Conservation (phyloP, 768 basidiomycete genomes). For the Lactifluus volemus region DNA sequence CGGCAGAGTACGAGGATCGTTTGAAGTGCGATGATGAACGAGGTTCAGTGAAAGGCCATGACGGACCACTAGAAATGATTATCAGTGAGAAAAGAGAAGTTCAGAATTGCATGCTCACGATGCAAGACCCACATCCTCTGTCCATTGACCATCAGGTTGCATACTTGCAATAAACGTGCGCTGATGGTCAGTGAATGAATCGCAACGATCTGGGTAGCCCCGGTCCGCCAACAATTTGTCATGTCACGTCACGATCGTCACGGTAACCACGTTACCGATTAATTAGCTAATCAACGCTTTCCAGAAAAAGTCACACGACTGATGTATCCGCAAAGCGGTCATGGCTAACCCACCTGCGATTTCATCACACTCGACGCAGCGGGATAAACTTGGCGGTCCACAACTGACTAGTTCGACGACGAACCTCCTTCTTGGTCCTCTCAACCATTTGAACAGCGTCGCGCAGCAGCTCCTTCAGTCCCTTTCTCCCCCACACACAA, state of each 20-base stretch:
- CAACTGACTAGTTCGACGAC: conserved; percentile 42
- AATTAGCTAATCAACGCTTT: neutral
- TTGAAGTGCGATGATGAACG: neutral
- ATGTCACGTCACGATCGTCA: too few relatives aligned
- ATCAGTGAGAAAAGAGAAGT: neutral
- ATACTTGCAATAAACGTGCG: neutral
- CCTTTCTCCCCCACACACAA: conserved; percentile 55
- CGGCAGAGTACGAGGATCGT: neutral
- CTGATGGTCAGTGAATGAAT: too few relatives aligned
- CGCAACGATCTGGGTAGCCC: neutral
- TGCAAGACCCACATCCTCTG: neutral
- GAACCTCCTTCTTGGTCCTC: conserved; percentile 48
- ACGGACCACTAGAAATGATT: neutral
- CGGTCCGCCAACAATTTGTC: neutral
- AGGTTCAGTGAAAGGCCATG: neutral
- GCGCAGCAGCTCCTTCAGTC: conserved; percentile 66
- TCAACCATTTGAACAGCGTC: conserved; percentile 52
- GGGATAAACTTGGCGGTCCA: neutral
- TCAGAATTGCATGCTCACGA: neutral
- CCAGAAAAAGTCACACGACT: too few relatives aligned
- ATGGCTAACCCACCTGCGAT: neutral
- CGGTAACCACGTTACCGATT: too few relatives aligned
- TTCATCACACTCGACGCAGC: neutral
- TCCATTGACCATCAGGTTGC: conserved; percentile 2
- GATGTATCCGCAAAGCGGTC: neutral